Base-by-base conservation (phyloP, 1,284 basidiomycete genomes). In the Crepidotus sp. region DNA sequence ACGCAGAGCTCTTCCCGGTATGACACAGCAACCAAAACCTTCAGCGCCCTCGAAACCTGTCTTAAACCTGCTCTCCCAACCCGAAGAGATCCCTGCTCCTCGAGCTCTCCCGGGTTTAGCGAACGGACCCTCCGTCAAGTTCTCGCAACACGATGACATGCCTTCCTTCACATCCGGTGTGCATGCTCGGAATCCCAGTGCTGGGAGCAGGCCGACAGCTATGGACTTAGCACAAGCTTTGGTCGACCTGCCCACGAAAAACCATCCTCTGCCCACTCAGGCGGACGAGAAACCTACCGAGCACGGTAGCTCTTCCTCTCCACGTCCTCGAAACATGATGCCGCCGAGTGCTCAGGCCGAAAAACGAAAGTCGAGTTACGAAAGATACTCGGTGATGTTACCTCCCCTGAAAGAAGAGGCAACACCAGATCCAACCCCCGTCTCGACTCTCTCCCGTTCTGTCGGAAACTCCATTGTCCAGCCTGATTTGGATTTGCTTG, bases 141-240 rank as follows among this genome's bases (percentile, higher is more conserved):
- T 52, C 15, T 45, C 48, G 18, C 54, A 48, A 33, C 34, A 50
- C 26, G 48, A 54, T 19, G 41, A 43, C n/a, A 24, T 26, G 14
- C 19, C 44, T 27, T 29, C 48, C 3, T 15, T 46, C 4, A 46
- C 58, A 5, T 55, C 58, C 18, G 48, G 52, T 19, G 58, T 57
- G 39, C 73, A 73, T 55, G 49, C 62, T 26, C 74, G 80, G 15
- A 80, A 79, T 41, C 76, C 81, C 4, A 83, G 75, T 55, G 76
- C 81, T 1, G 80, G 81, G 3, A 77, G 73, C 40, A 66, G 84
- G 46, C 75, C 80, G 15, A 76, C 76, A 11, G 82, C 79, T 17
- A 86, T 87, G 83, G 82, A 86, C 40, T 74, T 87, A 3, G 82
- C 82, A 2, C 78, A 80, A 56, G 70, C 73, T 7, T 61, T 85